Evolutionary conservation across 345 rosid species (phyloP).

Genomic region (Kandelia obovata): DNA sequence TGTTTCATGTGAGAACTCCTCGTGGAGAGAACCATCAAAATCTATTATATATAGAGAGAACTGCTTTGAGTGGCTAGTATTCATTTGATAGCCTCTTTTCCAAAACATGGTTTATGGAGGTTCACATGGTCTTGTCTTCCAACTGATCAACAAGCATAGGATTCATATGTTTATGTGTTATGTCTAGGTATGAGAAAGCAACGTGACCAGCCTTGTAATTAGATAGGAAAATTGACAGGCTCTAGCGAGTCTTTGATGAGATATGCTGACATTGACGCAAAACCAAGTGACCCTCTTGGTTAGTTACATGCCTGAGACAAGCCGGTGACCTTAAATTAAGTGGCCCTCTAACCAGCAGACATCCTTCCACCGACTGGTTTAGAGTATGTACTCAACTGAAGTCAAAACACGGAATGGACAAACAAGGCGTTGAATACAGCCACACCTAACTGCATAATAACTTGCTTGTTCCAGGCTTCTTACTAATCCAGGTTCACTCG

Average conservation of each 20-base stretch:
- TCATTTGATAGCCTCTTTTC: not conserved
- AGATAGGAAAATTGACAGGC: too few species aligned
- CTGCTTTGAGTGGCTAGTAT: not conserved
- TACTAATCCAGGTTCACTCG: slow-evolving; percentile 12
- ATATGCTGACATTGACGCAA: too few species aligned
- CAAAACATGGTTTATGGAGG: not conserved
- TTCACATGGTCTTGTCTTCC: slow-evolving; percentile 14
- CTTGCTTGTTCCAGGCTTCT: slow-evolving; percentile 12
- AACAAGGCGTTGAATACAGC: not conserved
- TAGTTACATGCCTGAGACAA: not conserved
- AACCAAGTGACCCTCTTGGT: not conserved
- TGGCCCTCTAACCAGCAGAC: not conserved
- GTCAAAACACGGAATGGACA: too few species aligned
- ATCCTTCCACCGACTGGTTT: not conserved
- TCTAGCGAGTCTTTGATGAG: too few species aligned
- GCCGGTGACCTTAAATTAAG: not conserved
- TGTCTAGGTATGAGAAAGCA: too few species aligned
- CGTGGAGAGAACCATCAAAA: too few species aligned
- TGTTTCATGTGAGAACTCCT: not conserved
- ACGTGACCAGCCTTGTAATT: too few species aligned
- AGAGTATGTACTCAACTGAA: not conserved
- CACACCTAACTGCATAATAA: not conserved
- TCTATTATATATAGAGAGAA: not conserved
- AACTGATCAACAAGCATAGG: not conserved
- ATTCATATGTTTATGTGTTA: too few species aligned